Evolutionary conservation across 148 eudicot genomes (phyloP).

Genomic region (Rhododendron ovatum): DNA sequence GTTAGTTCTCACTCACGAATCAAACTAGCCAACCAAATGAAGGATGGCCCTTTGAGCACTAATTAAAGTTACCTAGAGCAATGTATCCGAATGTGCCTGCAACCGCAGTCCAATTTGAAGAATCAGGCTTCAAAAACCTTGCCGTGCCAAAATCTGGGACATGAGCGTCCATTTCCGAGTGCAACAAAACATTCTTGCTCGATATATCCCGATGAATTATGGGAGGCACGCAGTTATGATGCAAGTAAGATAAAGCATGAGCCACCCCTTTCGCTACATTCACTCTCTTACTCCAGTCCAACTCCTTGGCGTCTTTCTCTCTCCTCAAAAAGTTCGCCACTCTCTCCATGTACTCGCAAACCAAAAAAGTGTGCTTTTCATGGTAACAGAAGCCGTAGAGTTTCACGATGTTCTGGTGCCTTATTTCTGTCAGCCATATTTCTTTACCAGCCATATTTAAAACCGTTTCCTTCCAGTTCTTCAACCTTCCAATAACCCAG

Average conservation of each 20-base stretch:
- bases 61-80: conserved; percentile 4
- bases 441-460: no score
- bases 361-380: not conserved
- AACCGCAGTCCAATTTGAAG: not conserved
- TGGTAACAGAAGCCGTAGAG: not conserved
- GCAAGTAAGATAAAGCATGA: conserved; percentile 5
- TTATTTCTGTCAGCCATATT: not conserved
- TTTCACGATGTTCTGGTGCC: conserved; percentile 3
- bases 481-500: no score
- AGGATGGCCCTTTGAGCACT: no score
- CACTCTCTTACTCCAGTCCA: not conserved
- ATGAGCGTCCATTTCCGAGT: no score
- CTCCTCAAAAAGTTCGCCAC: not conserved
- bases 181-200: not conserved
- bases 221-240: not conserved
- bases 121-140: no score
- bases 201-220: conserved; percentile 4
- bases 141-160: no score
- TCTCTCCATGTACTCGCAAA: not conserved
- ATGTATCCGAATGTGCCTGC: conserved; percentile 7
- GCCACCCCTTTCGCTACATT: not conserved
- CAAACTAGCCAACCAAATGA: no score
- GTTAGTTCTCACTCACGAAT: no score
- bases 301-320: conserved; percentile 6
- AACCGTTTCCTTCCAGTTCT: no score